phyloP scores from a whole-genome alignment of 495 filamentous ascomycete genomes.

The Neurospora intermedia region DNA sequence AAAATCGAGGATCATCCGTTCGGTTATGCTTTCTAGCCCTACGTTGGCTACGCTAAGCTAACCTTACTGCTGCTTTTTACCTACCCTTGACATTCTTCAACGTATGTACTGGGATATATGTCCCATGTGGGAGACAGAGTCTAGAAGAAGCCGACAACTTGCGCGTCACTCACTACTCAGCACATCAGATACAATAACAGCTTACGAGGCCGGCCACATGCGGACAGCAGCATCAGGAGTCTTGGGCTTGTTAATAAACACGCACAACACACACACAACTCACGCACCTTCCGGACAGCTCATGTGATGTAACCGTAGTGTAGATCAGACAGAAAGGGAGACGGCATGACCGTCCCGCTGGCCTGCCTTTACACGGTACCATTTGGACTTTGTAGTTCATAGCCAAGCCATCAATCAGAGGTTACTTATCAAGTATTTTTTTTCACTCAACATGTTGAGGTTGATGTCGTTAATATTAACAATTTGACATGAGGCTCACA shows the following conservation, averaged over 20 bases:
- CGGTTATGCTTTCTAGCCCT: neutral
- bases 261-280: neutral
- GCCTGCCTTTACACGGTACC: neutral
- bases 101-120: too few species aligned
- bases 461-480: neutral
- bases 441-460: neutral
- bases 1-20: neutral
- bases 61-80: neutral
- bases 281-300: neutral
- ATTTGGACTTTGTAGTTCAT: neutral
- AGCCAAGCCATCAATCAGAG: too few species aligned
- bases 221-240: neutral
- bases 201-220: too few species aligned
- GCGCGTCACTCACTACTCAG: too few species aligned
- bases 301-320: neutral
- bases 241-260: neutral
- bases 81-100: too few species aligned
- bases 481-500: neutral
- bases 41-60: neutral
- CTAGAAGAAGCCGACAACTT: too few species aligned
- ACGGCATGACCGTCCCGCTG: neutral
- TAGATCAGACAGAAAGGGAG: neutral
- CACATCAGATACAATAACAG: too few species aligned
- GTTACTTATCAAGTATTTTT: neutral
- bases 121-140: too few species aligned